phyloP scores from a whole-genome alignment of 345 rosid species.

The Camelina sativa region DNA sequence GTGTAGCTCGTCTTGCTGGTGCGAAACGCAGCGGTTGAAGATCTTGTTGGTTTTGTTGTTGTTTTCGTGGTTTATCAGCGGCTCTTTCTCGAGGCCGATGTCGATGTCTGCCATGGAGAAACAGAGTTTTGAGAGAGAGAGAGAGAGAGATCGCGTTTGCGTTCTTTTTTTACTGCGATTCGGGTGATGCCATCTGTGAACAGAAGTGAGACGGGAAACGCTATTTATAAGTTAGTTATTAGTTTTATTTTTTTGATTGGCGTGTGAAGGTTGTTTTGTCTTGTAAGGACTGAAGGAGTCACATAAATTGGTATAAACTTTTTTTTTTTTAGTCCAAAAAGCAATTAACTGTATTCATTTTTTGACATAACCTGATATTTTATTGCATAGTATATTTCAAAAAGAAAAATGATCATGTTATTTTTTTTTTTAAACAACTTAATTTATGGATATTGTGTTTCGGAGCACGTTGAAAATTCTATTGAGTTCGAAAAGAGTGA shows the following conservation, averaged over 20 bases:
- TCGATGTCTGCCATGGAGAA: conserved; percentile 41
- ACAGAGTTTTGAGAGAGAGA: not conserved
- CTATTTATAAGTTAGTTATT: conserved; percentile 29
- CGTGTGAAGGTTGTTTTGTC: not conserved
- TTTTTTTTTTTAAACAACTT: too few relatives aligned
- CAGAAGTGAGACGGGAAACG: conserved; percentile 10
- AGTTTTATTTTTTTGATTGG: not conserved
- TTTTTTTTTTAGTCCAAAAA: too few relatives aligned
- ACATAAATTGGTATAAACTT: too few relatives aligned
- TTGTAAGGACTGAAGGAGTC: too few relatives aligned
- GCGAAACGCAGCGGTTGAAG: conserved; percentile 55
- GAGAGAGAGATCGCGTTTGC: conserved; percentile 37
- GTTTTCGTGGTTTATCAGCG: conserved; percentile 40
- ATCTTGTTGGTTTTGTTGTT: conserved; percentile 26
- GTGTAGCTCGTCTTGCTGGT: conserved; percentile 74
- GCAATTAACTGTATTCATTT: too few relatives aligned
- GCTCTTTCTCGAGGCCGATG: conserved; percentile 29
- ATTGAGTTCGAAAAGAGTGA: too few relatives aligned
- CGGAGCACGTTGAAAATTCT: too few relatives aligned
- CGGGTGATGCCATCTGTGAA: conserved; percentile 3
- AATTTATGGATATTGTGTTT: too few relatives aligned
- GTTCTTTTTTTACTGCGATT: not conserved
- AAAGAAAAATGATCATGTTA: too few relatives aligned
- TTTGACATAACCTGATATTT: too few relatives aligned
- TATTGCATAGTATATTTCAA: too few relatives aligned